A percentile compares a stretch with the other conserved stretches of the same genome.
Conservation (phyloP, 2,329 filamentous ascomycete species). For the Rhytidhysteron rufulum region DNA sequence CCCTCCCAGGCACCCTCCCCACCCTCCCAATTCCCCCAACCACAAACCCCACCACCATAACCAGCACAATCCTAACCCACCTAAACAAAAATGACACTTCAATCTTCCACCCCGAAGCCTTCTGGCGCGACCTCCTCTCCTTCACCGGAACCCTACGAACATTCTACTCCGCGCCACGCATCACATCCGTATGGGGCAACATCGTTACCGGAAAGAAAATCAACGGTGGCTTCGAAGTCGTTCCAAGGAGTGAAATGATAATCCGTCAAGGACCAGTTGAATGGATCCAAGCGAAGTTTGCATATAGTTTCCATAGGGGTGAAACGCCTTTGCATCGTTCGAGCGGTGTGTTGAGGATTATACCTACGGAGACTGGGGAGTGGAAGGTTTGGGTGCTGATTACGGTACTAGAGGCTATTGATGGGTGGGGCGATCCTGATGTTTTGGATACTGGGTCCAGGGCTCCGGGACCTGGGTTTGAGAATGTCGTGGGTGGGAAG, state of each 20-base stretch:
- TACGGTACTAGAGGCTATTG: neutral
- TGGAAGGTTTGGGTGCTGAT: neutral
- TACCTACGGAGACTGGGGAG: neutral
- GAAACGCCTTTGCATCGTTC: neutral
- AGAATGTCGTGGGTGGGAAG: neutral
- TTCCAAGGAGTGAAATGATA: conserved; percentile 2
- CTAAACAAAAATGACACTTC: neutral
- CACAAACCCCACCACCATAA: neutral
- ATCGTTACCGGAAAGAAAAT: conserved; percentile 12
- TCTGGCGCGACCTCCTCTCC: conserved; percentile 53
- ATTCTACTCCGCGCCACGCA: conserved; percentile 43
- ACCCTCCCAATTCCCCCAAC: neutral
- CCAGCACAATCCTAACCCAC: neutral
- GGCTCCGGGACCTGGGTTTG: conserved; percentile 2
- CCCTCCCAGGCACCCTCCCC: neutral
- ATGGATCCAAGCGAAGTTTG: neutral
- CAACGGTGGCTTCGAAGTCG: conserved; percentile 15
- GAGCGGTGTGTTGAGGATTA: neutral
- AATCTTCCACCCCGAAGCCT: neutral
- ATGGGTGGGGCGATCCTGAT: neutral
- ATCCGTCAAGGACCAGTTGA: neutral
- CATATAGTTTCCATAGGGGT: neutral
- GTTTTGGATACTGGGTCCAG: neutral
- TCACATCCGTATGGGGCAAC: conserved; percentile 33
- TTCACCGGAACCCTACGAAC: conserved; percentile 53